Conservation (phyloP, 352 stramenopile species). For the Phytopythium kandeliae region DNA sequence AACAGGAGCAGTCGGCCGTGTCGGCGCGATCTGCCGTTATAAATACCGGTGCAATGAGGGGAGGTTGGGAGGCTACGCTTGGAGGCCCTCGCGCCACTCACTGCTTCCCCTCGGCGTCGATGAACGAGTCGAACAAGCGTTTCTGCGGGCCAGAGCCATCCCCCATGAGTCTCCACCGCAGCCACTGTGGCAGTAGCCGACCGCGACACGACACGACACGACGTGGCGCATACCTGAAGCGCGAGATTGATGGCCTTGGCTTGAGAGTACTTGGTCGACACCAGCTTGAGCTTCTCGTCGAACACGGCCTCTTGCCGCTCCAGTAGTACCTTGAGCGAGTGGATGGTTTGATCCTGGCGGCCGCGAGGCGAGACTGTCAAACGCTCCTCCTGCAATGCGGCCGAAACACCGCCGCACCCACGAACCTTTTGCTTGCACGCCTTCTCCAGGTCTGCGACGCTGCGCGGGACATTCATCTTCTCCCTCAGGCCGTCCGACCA, state of each 20-base stretch:
- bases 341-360: constrained; percentile 57
- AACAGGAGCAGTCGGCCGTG: not conserved
- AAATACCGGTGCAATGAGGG: constrained; percentile 3
- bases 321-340: constrained; percentile 54
- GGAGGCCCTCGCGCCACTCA: constrained; percentile 7
- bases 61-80: not conserved
- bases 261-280: constrained; percentile 71
- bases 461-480: constrained; percentile 17
- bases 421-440: constrained; percentile 68
- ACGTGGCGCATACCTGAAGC: constrained; percentile 59
- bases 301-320: constrained; percentile 64
- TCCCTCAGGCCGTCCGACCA: constrained; percentile 10
- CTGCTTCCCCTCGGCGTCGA: constrained; percentile 21
- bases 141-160: constrained; percentile 19
- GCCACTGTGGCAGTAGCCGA: too few relatives aligned
- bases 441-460: constrained; percentile 65
- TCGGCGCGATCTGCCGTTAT: not conserved
- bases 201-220: too few relatives aligned
- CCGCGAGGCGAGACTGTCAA: too few relatives aligned
- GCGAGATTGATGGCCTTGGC: constrained; percentile 77
- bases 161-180: too few relatives aligned
- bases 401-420: not conserved
- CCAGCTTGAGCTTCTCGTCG: constrained; percentile 65
- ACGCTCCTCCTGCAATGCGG: too few relatives aligned
- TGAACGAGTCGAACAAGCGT: constrained; percentile 47